phyloP scores from a whole-genome alignment of 2,329 filamentous ascomycete genomes.

The Penicillium sp. region DNA sequence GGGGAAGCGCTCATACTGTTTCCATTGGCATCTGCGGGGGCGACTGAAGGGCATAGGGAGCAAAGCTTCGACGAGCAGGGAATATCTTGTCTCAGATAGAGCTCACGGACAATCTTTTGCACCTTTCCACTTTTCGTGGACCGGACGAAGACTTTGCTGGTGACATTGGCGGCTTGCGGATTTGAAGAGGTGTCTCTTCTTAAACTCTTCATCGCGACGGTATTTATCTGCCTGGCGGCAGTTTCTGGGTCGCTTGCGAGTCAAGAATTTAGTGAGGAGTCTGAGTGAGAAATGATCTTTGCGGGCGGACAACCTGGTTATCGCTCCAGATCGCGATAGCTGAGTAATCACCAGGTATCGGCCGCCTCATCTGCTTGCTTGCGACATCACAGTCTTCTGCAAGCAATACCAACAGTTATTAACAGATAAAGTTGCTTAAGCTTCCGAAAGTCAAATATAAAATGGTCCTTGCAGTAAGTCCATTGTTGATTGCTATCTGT shows the following conservation, averaged over 20 bases:
- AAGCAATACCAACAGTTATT: background rate
- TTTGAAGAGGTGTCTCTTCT: conserved; percentile 63
- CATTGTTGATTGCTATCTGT: background rate
- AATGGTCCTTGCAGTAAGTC: conserved; percentile 41
- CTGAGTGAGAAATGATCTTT: conserved; percentile 29
- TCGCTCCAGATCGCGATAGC: conserved; percentile 31
- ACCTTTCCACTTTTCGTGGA: conserved; percentile 96
- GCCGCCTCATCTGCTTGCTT: background rate
- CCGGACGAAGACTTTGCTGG: conserved; percentile 93
- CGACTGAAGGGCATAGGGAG: conserved; percentile 72
- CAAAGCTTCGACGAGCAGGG: conserved; percentile 95
- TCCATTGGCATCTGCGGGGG: conserved; percentile 79
- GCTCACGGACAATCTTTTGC: conserved; percentile 96
- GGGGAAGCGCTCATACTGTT: conserved; percentile 60
- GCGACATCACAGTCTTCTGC: conserved; percentile 4
- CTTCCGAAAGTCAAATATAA: background rate
- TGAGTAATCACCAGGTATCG: conserved; percentile 28
- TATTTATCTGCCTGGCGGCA: conserved; percentile 21
- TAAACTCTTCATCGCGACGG: conserved; percentile 64
- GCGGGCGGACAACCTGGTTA: conserved; percentile 28
- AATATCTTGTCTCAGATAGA: conserved; percentile 95
- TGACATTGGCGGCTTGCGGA: conserved; percentile 72
- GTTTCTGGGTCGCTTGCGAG: conserved; percentile 16
- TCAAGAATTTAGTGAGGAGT: conserved; percentile 15
- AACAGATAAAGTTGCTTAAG: background rate